Conservation (phyloP, 2,329 filamentous ascomycete species). For the Pezicula rhizophila region DNA sequence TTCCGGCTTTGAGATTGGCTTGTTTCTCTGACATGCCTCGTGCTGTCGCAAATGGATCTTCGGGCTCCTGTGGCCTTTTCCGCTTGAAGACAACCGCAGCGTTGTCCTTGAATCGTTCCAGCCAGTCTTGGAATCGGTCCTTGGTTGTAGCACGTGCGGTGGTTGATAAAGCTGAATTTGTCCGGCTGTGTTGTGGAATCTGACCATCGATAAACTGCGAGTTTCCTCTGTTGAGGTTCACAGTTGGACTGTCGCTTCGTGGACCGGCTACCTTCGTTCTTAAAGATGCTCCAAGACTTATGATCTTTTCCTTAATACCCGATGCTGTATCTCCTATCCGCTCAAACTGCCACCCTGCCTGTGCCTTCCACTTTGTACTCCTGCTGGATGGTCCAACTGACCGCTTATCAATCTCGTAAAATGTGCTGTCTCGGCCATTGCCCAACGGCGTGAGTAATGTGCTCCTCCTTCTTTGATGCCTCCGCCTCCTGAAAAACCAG, state of each 20-base stretch:
- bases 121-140: slow-evolving; percentile 40
- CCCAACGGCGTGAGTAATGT: slow-evolving; percentile 21
- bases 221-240: slow-evolving; percentile 47
- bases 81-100: slow-evolving; percentile 32
- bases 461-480: slow-evolving; percentile 14
- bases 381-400: slow-evolving; percentile 12
- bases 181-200: slow-evolving; percentile 32
- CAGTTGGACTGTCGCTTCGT: slow-evolving; percentile 31
- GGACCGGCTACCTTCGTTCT: slow-evolving; percentile 20
- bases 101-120: slow-evolving; percentile 37
- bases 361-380: slow-evolving; percentile 14
- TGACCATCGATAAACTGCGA: slow-evolving; percentile 41
- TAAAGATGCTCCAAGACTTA: slow-evolving; percentile 19
- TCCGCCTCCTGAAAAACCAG: slow-evolving; percentile 19
- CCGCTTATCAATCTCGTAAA: slow-evolving; percentile 19
- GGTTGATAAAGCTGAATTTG: slow-evolving; percentile 26
- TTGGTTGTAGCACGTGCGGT: slow-evolving; percentile 12
- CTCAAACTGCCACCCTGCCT: slow-evolving; percentile 9
- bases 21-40: slow-evolving; percentile 20
- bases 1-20: slow-evolving; percentile 10
- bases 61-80: slow-evolving; percentile 23
- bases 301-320: slow-evolving; percentile 14
- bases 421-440: slow-evolving; percentile 12
- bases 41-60: slow-evolving; percentile 34
- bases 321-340: slow-evolving; percentile 11